Conservation (phyloP, 2,329 filamentous ascomycete species). For the Pyrenophora graminea region DNA sequence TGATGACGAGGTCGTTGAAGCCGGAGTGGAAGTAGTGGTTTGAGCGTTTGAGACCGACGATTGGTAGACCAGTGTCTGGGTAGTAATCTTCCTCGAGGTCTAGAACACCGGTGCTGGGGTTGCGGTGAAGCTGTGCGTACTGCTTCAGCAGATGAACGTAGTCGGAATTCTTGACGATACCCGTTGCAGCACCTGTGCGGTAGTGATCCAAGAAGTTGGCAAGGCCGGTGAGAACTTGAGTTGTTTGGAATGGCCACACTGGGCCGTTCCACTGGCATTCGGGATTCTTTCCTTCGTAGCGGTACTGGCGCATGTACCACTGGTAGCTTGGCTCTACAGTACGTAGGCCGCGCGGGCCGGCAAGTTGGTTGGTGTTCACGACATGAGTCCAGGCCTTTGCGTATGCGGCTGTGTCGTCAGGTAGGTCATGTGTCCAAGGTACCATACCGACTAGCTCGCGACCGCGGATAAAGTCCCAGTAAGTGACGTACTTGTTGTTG, state of each 20-base stretch:
- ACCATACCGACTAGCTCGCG: slow-evolving; percentile 52
- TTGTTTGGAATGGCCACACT: slow-evolving; percentile 52
- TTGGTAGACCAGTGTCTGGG: slow-evolving; percentile 48
- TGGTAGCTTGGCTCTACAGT: slow-evolving; percentile 52
- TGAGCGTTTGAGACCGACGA: slow-evolving; percentile 50
- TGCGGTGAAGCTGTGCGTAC: slow-evolving; percentile 50
- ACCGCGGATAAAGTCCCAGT: slow-evolving; percentile 50
- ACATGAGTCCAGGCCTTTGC: slow-evolving; percentile 48
- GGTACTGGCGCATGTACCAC: slow-evolving; percentile 53
- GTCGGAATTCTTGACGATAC: slow-evolving; percentile 34
- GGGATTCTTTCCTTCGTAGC: slow-evolving; percentile 44
- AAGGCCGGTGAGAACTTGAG: slow-evolving; percentile 48
- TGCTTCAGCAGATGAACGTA: slow-evolving; percentile 46
- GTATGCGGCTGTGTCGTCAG: slow-evolving; percentile 46
- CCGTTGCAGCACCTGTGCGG: slow-evolving; percentile 26
- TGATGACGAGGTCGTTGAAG: slow-evolving; percentile 49
- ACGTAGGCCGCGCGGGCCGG: slow-evolving; percentile 45
- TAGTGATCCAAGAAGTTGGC: slow-evolving; percentile 53
- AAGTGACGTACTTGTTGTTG: slow-evolving; percentile 46
- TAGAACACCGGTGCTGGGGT: slow-evolving; percentile 35
- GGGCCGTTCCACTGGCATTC: slow-evolving; percentile 55
- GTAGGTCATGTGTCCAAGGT: slow-evolving; percentile 51
- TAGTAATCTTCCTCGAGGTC: slow-evolving; percentile 53
- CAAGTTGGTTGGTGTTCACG: slow-evolving; percentile 41
- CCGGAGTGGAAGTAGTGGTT: slow-evolving; percentile 55